Evolutionary conservation across 768 basidiomycete genomes (phyloP).

Genomic region (Leccinum boreale): DNA sequence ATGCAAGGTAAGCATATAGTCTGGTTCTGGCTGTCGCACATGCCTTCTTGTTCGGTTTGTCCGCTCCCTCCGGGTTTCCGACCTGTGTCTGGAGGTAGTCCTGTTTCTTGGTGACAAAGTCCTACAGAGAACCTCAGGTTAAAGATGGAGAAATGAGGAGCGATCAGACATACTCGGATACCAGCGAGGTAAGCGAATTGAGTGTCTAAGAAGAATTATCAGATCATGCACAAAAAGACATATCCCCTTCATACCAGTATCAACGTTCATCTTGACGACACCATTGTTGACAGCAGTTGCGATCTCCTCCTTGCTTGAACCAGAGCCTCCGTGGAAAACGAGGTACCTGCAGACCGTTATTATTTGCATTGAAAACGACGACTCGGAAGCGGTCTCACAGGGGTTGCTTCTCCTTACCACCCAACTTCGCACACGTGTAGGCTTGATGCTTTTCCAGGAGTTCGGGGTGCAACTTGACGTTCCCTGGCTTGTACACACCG

Average conservation of each 20-base stretch:
- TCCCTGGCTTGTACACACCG: constrained; percentile 99
- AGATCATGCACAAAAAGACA: neutral
- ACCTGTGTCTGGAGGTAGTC: constrained; percentile 89
- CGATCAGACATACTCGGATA: constrained; percentile 54
- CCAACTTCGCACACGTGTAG: constrained; percentile 66
- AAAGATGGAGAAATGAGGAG: neutral
- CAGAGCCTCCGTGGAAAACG: constrained; percentile 99
- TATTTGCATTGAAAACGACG: neutral
- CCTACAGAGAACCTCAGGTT: constrained; percentile 37
- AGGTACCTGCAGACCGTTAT: constrained; percentile 61
- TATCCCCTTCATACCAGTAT: constrained; percentile 54
- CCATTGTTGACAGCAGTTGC: constrained; percentile 85
- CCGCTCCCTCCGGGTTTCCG: constrained; percentile 93
- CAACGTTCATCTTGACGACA: constrained; percentile 99
- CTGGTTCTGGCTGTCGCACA: neutral
- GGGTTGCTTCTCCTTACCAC: constrained; percentile 65
- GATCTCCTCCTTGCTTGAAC: constrained; percentile 96
- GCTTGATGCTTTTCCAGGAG: constrained; percentile 89
- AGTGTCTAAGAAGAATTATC: constrained; percentile 46
- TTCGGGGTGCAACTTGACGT: constrained; percentile 90
- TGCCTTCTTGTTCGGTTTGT: constrained; percentile 99
- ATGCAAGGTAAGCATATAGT: neutral
- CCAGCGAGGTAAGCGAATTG: constrained; percentile 90
- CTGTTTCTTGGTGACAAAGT: constrained; percentile 83
- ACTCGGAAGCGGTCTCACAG: constrained; percentile 50